These are phyloP conservation scores for Ceratocystis lukuohia DNA, from an alignment of 2,329 filamentous ascomycete genomes.

Conservation along the genomic window DNA sequence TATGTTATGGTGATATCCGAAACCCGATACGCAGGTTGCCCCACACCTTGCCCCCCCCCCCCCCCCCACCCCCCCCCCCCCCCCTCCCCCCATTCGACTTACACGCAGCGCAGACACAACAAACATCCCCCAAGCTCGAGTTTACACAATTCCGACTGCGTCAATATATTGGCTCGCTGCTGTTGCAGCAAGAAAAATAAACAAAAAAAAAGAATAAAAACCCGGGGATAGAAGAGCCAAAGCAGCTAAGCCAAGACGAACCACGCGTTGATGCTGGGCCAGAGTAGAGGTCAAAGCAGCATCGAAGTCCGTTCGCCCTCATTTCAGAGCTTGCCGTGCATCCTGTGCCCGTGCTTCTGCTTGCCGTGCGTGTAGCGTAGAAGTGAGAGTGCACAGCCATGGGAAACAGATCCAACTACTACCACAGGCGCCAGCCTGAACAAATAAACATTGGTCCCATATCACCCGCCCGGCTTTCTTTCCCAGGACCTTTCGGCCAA, in stretches of 20 bases:
- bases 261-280: background rate
- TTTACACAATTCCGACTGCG: background rate
- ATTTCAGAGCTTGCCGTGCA: conserved; percentile 1
- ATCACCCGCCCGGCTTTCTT: background rate
- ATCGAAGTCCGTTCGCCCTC: background rate
- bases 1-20: too few relatives aligned
- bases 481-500: background rate
- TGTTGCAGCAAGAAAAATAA: background rate
- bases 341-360: background rate
- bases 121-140: too few relatives aligned
- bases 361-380: background rate
- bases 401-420: background rate
- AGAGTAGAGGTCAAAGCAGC: background rate
- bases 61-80: background rate
- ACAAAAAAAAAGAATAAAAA: too few relatives aligned
- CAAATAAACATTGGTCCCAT: conserved; percentile 8
- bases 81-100: background rate
- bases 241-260: background rate
- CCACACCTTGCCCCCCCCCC: too few relatives aligned
- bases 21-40: too few relatives aligned
- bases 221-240: background rate
- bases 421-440: conserved; percentile 6
- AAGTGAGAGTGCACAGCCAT: background rate
- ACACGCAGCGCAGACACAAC: background rate
- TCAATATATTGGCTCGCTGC: background rate